Evolutionary conservation across 73 alveolate genomes (phyloP), one percentile per base, ranked within the genome.

Genomic region (Paraurostyla sp.): DNA sequence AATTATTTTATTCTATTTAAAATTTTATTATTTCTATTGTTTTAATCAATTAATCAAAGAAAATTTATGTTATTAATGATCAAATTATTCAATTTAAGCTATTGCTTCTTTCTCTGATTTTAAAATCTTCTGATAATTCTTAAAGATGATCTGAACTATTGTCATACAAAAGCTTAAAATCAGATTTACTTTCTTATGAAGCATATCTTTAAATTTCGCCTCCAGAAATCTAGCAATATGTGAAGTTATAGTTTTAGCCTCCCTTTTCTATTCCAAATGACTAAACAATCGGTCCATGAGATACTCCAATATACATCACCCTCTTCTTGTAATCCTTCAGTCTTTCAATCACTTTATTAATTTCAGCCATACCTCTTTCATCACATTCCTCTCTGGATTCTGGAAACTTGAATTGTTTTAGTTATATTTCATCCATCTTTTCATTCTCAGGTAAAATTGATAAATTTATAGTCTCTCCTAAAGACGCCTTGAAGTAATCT

Each of bases 241-340:
- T 1, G 42, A 36, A 65, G 60, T 36, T 18, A 1, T 38, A 9
- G 41, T 65, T 65, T 38, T 32, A 36, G 1, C 82, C 82, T 1
- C 82, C 82, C 35, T 65, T 3, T 1, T 65, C 1, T 22, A 22
- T 38, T 11, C 82, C 46, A 38, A 65, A 65, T 38, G 16, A 56
- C 23, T 65, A 65, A 13, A 65, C 82, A 38, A 65, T 16, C 1
- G 82, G 82, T 2, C 82, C 82, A 65, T 65, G 82, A 38, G 60
- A 38, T 29, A 25, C 6, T 15, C 35, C 41, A 38, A 65, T 38
- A 65, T 65, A 58, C 58, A 65, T 6, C 16, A 40, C 25, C 41
- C 82, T 65, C 23, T 38, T 36, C 41, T 65, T 58, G 18, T 20
- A 6, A 18, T 65, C 35, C 58, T 38, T 1, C 42, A 38, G 41